Percentiles rank a stretch among this genome's conserved stretches.
These are phyloP conservation scores for Parvularia atlantis DNA, from an alignment of 78 protist genomes.

Conservation along the genomic window DNA sequence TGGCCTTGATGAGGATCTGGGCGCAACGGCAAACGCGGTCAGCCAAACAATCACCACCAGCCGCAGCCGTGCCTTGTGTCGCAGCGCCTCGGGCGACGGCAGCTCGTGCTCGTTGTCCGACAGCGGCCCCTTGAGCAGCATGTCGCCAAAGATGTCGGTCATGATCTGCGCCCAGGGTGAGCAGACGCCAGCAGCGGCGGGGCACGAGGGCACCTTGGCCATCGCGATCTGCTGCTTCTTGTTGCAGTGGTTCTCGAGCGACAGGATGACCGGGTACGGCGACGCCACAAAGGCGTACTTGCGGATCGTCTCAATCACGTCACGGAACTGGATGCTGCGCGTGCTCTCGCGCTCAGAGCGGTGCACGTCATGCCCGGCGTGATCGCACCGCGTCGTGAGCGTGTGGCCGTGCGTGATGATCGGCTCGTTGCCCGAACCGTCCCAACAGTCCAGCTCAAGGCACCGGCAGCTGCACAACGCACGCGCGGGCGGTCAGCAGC, in stretches of 20 bases:
- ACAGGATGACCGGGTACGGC: slow-evolving; percentile 74
- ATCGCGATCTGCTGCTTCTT: slow-evolving; percentile 9
- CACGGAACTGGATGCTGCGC: slow-evolving; percentile 37
- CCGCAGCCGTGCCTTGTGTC: too few relatives aligned
- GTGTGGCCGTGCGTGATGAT: slow-evolving; percentile 82
- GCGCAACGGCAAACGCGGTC: too few relatives aligned
- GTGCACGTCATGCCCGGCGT: not conserved
- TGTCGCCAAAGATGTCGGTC: not conserved
- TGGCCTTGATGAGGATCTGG: too few relatives aligned
- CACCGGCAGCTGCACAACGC: slow-evolving; percentile 62
- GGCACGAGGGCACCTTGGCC: not conserved
- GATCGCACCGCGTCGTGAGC: slow-evolving; percentile 37
- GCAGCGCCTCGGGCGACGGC: too few relatives aligned
- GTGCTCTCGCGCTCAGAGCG: not conserved
- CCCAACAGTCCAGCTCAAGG: slow-evolving; percentile 81
- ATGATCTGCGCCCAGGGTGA: not conserved
- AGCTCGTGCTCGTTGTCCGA: too few relatives aligned
- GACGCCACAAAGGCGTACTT: slow-evolving; percentile 45
- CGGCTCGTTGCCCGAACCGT: slow-evolving; percentile 74
- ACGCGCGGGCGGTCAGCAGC: too few relatives aligned
- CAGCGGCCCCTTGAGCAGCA: not conserved
- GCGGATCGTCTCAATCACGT: slow-evolving; percentile 38
- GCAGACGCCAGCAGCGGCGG: too few relatives aligned
- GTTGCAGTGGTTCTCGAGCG: slow-evolving; percentile 62
- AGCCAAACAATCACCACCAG: too few relatives aligned